These are phyloP conservation scores for Cladophialophora carrionii DNA, from an alignment of 2,329 filamentous ascomycete genomes.

Conservation along the genomic window DNA sequence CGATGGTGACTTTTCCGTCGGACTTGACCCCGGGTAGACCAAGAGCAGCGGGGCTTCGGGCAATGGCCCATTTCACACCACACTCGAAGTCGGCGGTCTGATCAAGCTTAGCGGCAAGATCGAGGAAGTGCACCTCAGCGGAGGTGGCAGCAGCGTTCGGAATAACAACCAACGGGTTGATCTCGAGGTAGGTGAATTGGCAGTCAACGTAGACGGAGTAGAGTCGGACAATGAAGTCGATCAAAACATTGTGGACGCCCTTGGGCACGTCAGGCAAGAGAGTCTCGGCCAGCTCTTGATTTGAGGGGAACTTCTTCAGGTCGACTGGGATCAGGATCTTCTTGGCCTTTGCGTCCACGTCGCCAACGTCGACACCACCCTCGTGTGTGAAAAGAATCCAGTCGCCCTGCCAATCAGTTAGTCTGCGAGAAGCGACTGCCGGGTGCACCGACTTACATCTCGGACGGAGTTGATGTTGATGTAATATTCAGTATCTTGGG, in stretches of 20 bases:
- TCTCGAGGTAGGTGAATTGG: slow-evolving; percentile 99
- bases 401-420: slow-evolving; percentile 69
- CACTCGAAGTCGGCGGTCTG: slow-evolving; percentile 99
- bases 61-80: slow-evolving; percentile 98
- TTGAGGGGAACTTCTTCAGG: slow-evolving; percentile 90
- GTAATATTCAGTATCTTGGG: slow-evolving; percentile 96
- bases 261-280: slow-evolving; percentile 92
- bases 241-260: slow-evolving; percentile 95
- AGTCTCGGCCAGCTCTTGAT: slow-evolving; percentile 82
- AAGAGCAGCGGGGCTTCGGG: slow-evolving; percentile 84
- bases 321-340: slow-evolving; percentile 98
- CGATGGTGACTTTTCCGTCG: slow-evolving; percentile 80
- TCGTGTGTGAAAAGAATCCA: slow-evolving; percentile 99
- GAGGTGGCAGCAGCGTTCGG: slow-evolving; percentile 91
- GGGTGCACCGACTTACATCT: slow-evolving; percentile 73
- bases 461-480: slow-evolving; percentile 99
- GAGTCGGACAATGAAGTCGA: slow-evolving; percentile 97
- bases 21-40: slow-evolving; percentile 72
- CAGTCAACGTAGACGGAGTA: slow-evolving; percentile 99
- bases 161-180: slow-evolving; percentile 98
- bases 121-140: slow-evolving; percentile 94
- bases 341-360: slow-evolving; percentile 98
- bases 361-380: slow-evolving; percentile 98
- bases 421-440: slow-evolving; percentile 25
- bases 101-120: slow-evolving; percentile 97